phyloP scores from a whole-genome alignment of 371 early-diverging fungal species.

The Dipsacomyces acuminosporus region DNA sequence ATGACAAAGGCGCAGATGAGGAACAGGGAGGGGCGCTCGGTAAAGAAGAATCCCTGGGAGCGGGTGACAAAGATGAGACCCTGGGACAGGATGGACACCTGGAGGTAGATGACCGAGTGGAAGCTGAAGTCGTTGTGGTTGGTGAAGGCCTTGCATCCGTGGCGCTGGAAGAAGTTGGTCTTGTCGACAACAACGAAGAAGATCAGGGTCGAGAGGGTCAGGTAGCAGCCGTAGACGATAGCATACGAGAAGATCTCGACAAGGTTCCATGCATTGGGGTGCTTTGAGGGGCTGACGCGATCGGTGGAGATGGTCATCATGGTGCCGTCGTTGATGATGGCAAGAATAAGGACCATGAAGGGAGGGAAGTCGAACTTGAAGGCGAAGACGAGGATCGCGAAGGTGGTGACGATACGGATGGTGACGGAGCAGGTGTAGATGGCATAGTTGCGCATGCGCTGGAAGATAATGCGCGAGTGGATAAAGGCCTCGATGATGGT shows the following conservation, averaged over 20 bases:
- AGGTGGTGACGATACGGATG: constrained; percentile 81
- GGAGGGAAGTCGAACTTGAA: constrained; percentile 78
- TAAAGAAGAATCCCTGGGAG: constrained; percentile 75
- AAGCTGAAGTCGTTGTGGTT: constrained; percentile 50
- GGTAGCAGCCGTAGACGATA: constrained; percentile 62
- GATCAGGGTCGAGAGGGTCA: constrained; percentile 70
- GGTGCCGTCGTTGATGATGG: constrained; percentile 84
- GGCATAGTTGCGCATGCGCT: constrained; percentile 86
- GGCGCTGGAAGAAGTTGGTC: constrained; percentile 51
- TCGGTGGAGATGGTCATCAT: constrained; percentile 88
- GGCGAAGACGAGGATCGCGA: constrained; percentile 75
- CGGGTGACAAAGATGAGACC: constrained; percentile 93
- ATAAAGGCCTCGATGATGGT: constrained; percentile 84
- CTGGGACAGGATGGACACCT: constrained; percentile 88
- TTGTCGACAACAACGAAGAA: constrained; percentile 68
- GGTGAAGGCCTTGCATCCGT: constrained; percentile 37
- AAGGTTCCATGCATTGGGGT: constrained; percentile 85
- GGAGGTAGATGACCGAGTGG: constrained; percentile 83
- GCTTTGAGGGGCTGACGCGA: constrained; percentile 71
- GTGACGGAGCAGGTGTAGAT: constrained; percentile 87
- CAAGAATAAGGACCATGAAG: constrained; percentile 75
- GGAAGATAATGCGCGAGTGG: constrained; percentile 85
- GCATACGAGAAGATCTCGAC: constrained; percentile 78
- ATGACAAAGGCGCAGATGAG: constrained; percentile 80
- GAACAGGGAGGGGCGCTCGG: constrained; percentile 66